phyloP scores from a whole-genome alignment of 139 green algal species.

The Dunaliella primolecta region DNA sequence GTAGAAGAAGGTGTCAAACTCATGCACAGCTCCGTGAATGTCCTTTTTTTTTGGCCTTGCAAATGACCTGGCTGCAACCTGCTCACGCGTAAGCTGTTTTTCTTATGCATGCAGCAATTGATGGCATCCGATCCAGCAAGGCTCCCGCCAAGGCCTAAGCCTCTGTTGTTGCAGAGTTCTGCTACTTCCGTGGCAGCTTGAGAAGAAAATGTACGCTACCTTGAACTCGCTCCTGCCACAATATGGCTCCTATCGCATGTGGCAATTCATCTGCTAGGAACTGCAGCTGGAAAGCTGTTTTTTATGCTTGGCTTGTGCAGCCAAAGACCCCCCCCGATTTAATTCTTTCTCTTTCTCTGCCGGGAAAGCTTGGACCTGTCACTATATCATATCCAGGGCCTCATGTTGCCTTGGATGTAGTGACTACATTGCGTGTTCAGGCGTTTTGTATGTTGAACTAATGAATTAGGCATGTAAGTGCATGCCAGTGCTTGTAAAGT shows the following conservation, averaged over 20 bases:
- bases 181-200: background rate
- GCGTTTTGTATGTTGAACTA: too few species aligned
- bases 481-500: too few species aligned
- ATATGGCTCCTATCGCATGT: background rate
- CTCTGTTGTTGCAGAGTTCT: background rate
- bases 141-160: background rate
- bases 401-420: too few species aligned
- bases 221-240: background rate
- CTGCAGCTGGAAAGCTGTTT: background rate
- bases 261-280: background rate
- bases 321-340: too few species aligned
- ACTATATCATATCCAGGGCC: too few species aligned
- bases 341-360: too few species aligned
- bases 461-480: too few species aligned
- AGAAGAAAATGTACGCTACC: background rate
- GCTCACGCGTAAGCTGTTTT: background rate
- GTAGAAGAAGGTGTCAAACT: background rate
- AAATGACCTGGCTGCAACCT: background rate
- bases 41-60: background rate
- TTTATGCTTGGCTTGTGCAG: background rate
- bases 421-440: too few species aligned
- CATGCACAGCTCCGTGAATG: background rate
- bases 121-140: background rate
- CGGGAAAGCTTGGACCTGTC: too few species aligned
- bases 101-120: background rate